A percentile compares a stretch with the other conserved stretches of the same genome.
Conservation (phyloP, 2,329 filamentous ascomycete species). For the Aspergillus spinulosporus region DNA sequence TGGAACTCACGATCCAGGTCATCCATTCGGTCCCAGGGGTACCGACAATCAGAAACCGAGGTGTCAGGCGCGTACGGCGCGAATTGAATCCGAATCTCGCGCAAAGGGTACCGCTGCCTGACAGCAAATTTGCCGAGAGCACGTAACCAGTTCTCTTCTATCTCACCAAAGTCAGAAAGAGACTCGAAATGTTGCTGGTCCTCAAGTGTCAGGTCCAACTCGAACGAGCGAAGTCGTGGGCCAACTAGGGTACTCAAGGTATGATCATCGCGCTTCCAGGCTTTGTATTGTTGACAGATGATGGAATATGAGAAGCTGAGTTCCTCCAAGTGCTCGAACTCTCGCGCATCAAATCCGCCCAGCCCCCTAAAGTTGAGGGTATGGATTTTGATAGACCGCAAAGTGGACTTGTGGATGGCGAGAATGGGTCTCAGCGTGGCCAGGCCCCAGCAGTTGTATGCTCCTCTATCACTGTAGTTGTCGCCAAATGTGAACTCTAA, state of each 20-base stretch:
- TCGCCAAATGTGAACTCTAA: not conserved
- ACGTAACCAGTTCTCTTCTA: conserved; percentile 1
- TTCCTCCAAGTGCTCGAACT: not conserved
- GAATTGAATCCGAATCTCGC: not conserved
- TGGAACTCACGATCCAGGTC: not conserved
- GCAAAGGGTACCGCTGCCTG: not conserved
- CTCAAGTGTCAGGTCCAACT: not conserved
- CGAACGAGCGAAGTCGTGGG: not conserved
- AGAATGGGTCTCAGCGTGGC: conserved; percentile 5
- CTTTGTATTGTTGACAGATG: not conserved
- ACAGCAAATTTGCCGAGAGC: not conserved
- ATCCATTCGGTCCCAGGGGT: conserved; percentile 13
- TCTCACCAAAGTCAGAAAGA: not conserved
- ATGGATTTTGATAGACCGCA: not conserved
- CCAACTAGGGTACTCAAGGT: not conserved
- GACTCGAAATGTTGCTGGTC: not conserved
- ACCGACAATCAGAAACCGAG: not conserved
- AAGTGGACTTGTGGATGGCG: not conserved
- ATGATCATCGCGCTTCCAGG: not conserved
- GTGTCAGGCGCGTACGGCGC: not conserved
- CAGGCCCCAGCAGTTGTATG: conserved; percentile 1
- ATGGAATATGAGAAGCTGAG: not conserved
- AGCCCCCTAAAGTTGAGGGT: not conserved
- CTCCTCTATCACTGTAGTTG: not conserved
- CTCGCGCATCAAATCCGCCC: not conserved